Evolutionary conservation across 2,329 filamentous ascomycete genomes (phyloP).

Genomic region (Pseudovirgaria hyperparasitica): DNA sequence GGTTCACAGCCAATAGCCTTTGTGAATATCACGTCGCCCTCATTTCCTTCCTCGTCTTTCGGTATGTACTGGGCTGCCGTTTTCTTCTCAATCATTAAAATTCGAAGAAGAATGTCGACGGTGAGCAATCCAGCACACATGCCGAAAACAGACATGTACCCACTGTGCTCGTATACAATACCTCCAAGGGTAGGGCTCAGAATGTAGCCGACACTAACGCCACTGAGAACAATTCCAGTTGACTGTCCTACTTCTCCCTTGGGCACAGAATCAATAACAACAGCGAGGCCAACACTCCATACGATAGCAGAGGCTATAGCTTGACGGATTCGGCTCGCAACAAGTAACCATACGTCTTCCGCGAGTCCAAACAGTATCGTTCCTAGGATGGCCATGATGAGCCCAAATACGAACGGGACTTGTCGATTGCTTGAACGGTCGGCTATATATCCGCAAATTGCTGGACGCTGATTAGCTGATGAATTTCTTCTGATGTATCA

Average conservation of each 20-base stretch:
- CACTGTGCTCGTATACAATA: conserved; percentile 7
- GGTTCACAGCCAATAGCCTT: too few species aligned
- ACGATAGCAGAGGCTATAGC: conserved; percentile 8
- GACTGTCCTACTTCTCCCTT: conserved; percentile 8
- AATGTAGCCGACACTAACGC: conserved; percentile 9
- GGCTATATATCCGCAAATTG: conserved; percentile 8
- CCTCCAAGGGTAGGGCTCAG: conserved; percentile 9
- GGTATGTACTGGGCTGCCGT: background rate
- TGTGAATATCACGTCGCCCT: too few species aligned
- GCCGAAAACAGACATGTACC: conserved; percentile 8
- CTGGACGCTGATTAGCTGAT: conserved; percentile 2
- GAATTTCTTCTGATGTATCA: background rate
- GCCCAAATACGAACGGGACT: conserved; percentile 7
- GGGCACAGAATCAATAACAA: conserved; percentile 7
- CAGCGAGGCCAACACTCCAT: conserved; percentile 9
- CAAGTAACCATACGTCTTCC: conserved; percentile 7
- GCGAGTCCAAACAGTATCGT: conserved; percentile 8
- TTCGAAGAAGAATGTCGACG: conserved; percentile 7
- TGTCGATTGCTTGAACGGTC: conserved; percentile 7
- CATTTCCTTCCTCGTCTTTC: too few species aligned
- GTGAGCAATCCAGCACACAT: conserved; percentile 8
- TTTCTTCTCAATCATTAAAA: conserved; percentile 9
- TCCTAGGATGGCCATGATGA: conserved; percentile 7
- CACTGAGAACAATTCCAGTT: conserved; percentile 9
- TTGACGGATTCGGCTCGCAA: conserved; percentile 7